These are phyloP conservation scores for Escallonia herrerae DNA, from an alignment of 129 eudicot genomes.

Conservation along the genomic window DNA sequence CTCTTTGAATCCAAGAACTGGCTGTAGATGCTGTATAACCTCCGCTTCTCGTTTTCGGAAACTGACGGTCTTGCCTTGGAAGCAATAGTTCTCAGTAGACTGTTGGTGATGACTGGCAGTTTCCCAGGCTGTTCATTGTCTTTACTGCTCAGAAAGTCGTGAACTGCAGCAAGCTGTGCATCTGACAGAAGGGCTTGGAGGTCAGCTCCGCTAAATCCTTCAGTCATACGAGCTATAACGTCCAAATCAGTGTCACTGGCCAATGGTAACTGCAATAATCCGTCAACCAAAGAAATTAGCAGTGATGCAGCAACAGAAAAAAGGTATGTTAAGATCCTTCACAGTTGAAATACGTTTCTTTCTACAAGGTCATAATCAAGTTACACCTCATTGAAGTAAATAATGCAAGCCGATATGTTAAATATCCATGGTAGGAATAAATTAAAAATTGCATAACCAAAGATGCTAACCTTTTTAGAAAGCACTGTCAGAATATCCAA, in stretches of 20 bases:
- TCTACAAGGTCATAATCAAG: background rate
- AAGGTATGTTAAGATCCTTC: too few relatives aligned
- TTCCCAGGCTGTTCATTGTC: slow-evolving; percentile 39
- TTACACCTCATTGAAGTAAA: slow-evolving; percentile 1
- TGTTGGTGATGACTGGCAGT: slow-evolving; percentile 53
- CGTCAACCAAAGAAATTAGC: too few relatives aligned
- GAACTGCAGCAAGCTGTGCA: slow-evolving; percentile 91
- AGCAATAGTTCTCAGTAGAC: slow-evolving; percentile 46
- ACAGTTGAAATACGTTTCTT: too few relatives aligned
- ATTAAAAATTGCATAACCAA: background rate
- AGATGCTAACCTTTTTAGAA: slow-evolving; percentile 59
- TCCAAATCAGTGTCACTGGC: slow-evolving; percentile 65
- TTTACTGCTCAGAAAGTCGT: slow-evolving; percentile 48
- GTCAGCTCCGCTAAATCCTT: slow-evolving; percentile 97
- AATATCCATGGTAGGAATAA: background rate
- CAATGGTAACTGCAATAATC: slow-evolving; percentile 56
- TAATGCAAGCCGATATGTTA: background rate
- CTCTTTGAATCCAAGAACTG: slow-evolving; percentile 82
- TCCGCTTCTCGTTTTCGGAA: slow-evolving; percentile 76
- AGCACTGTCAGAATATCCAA: slow-evolving; percentile 80
- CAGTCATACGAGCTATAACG: slow-evolving; percentile 47
- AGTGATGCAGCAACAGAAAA: too few relatives aligned
- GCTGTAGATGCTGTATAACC: slow-evolving; percentile 69
- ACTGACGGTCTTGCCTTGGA: slow-evolving; percentile 81
- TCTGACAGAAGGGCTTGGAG: slow-evolving; percentile 96